Conservation (phyloP, 1,139 yeast species). For the Candida sanyaensis region DNA sequence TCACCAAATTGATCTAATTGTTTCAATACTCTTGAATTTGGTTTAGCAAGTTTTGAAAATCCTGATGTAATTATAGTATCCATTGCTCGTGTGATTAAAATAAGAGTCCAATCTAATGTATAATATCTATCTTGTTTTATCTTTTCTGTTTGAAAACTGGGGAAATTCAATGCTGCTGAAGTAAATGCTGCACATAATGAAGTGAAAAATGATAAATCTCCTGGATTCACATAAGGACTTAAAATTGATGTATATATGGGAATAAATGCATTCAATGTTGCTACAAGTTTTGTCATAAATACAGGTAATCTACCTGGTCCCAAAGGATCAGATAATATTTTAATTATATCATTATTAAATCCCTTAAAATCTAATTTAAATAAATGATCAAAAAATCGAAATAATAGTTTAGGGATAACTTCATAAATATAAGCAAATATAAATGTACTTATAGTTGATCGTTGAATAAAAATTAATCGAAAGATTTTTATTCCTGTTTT, state of each 20-base stretch:
- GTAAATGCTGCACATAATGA: constrained; percentile 20
- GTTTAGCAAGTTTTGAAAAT: constrained; percentile 15
- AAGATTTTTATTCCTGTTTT: constrained; percentile 3
- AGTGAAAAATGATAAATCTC: constrained; percentile 5
- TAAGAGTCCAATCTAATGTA: constrained; percentile 26
- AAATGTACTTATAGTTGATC: constrained; percentile 26
- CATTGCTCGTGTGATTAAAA: constrained; percentile 23
- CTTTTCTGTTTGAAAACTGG: constrained; percentile 19
- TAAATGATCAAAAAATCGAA: constrained; percentile 19
- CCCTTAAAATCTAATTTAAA: constrained; percentile 15
- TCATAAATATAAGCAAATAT: constrained; percentile 39
- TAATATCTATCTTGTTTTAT: constrained; percentile 19
- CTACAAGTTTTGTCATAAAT: constrained; percentile 24
- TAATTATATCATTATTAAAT: constrained; percentile 13
- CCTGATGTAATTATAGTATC: constrained; percentile 22
- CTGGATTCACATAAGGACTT: constrained; percentile 4
- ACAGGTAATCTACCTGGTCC: constrained; percentile 33
- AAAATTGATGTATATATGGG: constrained; percentile 14
- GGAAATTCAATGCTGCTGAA: constrained; percentile 21
- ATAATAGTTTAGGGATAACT: constrained; percentile 31
- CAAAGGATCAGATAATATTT: constrained; percentile 23
- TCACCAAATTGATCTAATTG: constrained; percentile 13
- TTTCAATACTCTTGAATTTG: neutral
- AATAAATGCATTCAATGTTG: constrained; percentile 18
- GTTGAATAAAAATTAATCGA: constrained; percentile 10